Conservation (phyloP, 192 early-diverging fungal genomes). For the Backusella mclennaniae region DNA sequence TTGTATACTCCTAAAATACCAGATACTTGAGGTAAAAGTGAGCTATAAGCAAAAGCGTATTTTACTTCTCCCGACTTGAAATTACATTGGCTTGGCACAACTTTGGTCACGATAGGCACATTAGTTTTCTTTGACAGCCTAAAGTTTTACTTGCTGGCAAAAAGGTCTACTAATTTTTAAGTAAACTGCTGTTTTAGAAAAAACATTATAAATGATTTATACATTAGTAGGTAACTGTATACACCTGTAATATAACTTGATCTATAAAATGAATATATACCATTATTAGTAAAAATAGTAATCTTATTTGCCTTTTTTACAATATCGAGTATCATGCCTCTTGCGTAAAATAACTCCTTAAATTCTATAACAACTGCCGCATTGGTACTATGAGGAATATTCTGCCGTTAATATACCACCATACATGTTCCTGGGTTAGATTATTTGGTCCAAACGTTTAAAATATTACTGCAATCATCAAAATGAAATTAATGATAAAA, state of each 20-base stretch:
- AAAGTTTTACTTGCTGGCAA: too few relatives aligned
- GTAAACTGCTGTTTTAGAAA: too few relatives aligned
- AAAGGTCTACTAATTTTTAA: too few relatives aligned
- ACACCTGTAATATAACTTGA: not conserved
- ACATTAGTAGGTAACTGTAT: not conserved
- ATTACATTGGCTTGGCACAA: too few relatives aligned
- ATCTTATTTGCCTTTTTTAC: not conserved
- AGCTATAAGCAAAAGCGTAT: too few relatives aligned
- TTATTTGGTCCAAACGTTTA: not conserved
- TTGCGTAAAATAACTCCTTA: not conserved
- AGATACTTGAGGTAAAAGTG: too few relatives aligned
- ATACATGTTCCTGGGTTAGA: not conserved
- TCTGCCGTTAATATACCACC: not conserved
- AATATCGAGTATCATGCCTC: not conserved
- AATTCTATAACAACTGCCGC: not conserved
- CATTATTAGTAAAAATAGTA: not conserved
- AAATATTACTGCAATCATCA: not conserved
- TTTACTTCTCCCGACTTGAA: too few relatives aligned
- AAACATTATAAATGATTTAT: too few relatives aligned
- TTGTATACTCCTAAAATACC: too few relatives aligned
- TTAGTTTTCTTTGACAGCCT: too few relatives aligned
- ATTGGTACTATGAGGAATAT: not conserved
- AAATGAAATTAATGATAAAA: not conserved
- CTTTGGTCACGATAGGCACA: too few relatives aligned
- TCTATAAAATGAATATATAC: not conserved